Base-by-base conservation (phyloP, 441 rosid species). In the Populus hybrid region DNA sequence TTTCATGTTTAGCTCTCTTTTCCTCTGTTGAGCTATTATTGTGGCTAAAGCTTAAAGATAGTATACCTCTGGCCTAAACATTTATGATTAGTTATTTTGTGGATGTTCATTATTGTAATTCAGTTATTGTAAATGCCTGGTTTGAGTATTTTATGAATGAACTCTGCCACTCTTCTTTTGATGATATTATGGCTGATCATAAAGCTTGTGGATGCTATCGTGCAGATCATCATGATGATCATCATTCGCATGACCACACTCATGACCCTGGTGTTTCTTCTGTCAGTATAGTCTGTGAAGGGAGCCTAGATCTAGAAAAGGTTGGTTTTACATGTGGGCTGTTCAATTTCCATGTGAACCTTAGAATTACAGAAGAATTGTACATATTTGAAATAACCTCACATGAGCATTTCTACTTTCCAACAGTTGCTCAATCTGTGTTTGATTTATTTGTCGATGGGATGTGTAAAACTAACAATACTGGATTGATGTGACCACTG, bases 211-310 rank as follows among this genome's bases (percentile, higher is more conserved):
- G 75, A 19, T 68, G 75, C 67, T 72, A 32, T 35, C n/a, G 1
- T 75, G 84, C 92, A 92, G 94, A 89, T 53, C 90, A 88, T 86
- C 90, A 90, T 78, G 86, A 88, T 70, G 85, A 67, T 81, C 90
- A 87, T 76, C 98, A 93, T 83, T 78, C 91, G n/a, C 94, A 91
- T 79, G 98, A 93, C 85, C 98, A 94, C 85, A 80, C 92, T 83
- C 98, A 96, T 72, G 99, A 94, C 87, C 97, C 97, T 3, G 94
- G 95, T 61, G 95, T 96, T 84, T 86, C 99, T 80, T 96, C 97
- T 36, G 93, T 95, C 84, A 92, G 97, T 89, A 83, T 95, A 72
- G 97, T 90, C 79, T 94, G 98, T 80, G 94, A 95, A 85, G 99
- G 97, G 75, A 89, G 82, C 87, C 85, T 90, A 77, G 98, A 95